A percentile compares a stretch with the other conserved stretches of the same genome.
Evolutionary conservation across 1,139 yeast genomes (phyloP).

Genomic region (Candida labiduridarum): DNA sequence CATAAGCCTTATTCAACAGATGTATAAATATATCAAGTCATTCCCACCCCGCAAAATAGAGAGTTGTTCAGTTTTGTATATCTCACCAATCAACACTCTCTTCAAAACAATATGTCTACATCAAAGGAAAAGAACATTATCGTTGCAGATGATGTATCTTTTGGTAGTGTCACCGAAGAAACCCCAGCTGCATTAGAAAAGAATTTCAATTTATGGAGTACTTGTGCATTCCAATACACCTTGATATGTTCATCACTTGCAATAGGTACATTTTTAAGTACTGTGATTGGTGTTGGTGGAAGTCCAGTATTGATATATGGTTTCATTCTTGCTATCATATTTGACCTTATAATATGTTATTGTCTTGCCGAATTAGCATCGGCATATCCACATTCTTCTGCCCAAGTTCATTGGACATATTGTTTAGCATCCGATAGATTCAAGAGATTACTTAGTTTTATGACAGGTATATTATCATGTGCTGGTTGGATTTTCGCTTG

Average conservation of each 20-base stretch:
- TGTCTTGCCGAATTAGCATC: slow-evolving; percentile 31
- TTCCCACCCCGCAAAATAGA: not conserved
- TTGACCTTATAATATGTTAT: slow-evolving; percentile 25
- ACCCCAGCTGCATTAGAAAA: slow-evolving; percentile 16
- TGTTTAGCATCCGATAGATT: slow-evolving; percentile 23
- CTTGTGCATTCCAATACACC: slow-evolving; percentile 26
- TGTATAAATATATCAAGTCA: not conserved
- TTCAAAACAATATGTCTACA: not conserved
- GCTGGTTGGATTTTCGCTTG: slow-evolving; percentile 48
- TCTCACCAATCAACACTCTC: not conserved
- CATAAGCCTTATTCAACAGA: no score
- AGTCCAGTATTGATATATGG: slow-evolving; percentile 28
- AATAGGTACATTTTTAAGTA: slow-evolving; percentile 27
- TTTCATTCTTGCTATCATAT: slow-evolving; percentile 22
- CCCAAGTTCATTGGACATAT: slow-evolving; percentile 34
- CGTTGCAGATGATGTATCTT: not conserved
- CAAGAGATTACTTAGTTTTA: slow-evolving; percentile 21
- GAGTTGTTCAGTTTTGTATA: not conserved
- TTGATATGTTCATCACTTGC: slow-evolving; percentile 30
- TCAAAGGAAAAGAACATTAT: not conserved
- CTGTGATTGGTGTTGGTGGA: slow-evolving; percentile 31
- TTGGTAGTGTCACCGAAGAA: not conserved
- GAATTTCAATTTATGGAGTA: slow-evolving; percentile 26
- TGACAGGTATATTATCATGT: slow-evolving; percentile 42
- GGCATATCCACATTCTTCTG: slow-evolving; percentile 32